phyloP scores from a whole-genome alignment of 345 rosid species.

The Jatropha curcas region DNA sequence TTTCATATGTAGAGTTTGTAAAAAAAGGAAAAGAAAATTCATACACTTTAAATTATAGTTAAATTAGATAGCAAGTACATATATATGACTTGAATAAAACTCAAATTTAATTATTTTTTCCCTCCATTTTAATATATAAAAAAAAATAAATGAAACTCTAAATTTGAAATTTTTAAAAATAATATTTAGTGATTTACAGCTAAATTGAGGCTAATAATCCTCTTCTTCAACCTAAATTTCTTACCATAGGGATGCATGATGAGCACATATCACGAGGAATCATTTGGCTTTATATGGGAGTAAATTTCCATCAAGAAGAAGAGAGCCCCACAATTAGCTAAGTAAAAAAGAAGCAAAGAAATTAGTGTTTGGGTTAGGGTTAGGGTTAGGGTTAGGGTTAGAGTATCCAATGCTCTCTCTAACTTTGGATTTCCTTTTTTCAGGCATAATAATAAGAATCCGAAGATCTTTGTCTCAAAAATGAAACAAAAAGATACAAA shows the following conservation, averaged over 20 bases:
- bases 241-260: not conserved
- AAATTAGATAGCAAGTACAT: too few relatives aligned
- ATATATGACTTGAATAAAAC: too few relatives aligned
- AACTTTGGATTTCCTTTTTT: not conserved
- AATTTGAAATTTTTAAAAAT: too few relatives aligned
- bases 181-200: not conserved
- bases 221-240: not conserved
- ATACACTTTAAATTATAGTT: too few relatives aligned
- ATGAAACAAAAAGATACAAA: not conserved
- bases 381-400: too few relatives aligned
- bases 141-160: too few relatives aligned
- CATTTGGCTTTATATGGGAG: not conserved
- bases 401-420: not conserved
- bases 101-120: too few relatives aligned
- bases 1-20: too few relatives aligned
- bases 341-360: not conserved
- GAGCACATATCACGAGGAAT: constrained; percentile 1
- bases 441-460: not conserved
- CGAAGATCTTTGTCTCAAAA: not conserved
- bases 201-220: too few relatives aligned
- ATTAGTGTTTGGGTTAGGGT: too few relatives aligned
- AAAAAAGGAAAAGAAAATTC: too few relatives aligned
- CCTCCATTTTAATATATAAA: too few relatives aligned
- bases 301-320: not conserved
- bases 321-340: not conserved